phyloP scores from a whole-genome alignment of 768 basidiomycete genomes.

The Hirschioporus abietinus region DNA sequence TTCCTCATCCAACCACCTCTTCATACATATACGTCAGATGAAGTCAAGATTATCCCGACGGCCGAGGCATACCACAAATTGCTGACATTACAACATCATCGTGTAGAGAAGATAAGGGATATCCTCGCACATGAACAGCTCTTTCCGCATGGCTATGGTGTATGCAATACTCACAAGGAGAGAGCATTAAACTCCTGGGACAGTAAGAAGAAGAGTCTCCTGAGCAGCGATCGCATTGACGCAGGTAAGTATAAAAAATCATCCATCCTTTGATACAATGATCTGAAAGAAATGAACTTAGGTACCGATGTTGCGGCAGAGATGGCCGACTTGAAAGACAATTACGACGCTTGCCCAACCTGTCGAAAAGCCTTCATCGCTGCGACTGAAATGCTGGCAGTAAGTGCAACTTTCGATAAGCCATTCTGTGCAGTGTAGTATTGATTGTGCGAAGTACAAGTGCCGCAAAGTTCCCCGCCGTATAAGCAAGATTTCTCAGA shows the following conservation, averaged over 20 bases:
- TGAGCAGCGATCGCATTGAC: slow-evolving; percentile 43
- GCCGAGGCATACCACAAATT: slow-evolving; percentile 61
- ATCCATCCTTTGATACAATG: neutral
- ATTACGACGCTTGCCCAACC: slow-evolving; percentile 40
- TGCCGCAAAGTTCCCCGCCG: slow-evolving; percentile 48
- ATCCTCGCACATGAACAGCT: slow-evolving; percentile 54
- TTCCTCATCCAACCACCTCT: slow-evolving; percentile 51
- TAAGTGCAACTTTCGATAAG: slow-evolving; percentile 26
- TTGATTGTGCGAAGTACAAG: slow-evolving; percentile 48
- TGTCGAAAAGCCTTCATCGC: slow-evolving; percentile 60
- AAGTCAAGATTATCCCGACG: slow-evolving; percentile 49
- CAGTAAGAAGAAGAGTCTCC: slow-evolving; percentile 31
- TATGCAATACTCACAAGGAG: slow-evolving; percentile 47
- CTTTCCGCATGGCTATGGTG: slow-evolving; percentile 70
- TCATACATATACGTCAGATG: slow-evolving; percentile 44
- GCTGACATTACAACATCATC: slow-evolving; percentile 50
- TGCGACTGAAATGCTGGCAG: slow-evolving; percentile 65
- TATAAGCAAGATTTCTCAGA: slow-evolving; percentile 37
- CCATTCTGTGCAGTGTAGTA: slow-evolving; percentile 10
- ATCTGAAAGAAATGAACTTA: slow-evolving; percentile 21
- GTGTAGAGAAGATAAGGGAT: slow-evolving; percentile 47
- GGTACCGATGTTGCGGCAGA: slow-evolving; percentile 65
- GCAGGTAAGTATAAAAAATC: slow-evolving; percentile 35
- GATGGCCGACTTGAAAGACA: slow-evolving; percentile 50
- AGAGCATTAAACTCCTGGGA: slow-evolving; percentile 47